Evolutionary conservation across 2,329 filamentous ascomycete genomes (phyloP).

Genomic region (Colletotrichum cereale): DNA sequence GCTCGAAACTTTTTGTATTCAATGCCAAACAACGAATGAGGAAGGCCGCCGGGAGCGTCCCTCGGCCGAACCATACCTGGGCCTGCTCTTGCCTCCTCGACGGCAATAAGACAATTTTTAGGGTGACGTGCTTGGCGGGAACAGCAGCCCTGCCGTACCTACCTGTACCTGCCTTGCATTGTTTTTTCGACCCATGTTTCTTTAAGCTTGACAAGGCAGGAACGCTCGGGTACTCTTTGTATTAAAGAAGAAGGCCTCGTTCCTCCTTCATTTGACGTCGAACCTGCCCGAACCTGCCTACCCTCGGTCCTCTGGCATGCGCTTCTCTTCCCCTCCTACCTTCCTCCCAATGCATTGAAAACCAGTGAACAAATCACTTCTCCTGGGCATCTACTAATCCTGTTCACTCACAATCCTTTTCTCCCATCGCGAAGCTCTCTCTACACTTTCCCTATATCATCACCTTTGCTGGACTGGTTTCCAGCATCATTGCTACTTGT

Average conservation of each 20-base stretch:
- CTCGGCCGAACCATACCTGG: slow-evolving; percentile 23
- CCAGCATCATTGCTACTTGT: slow-evolving; percentile 22
- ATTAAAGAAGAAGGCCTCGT: slow-evolving; percentile 33
- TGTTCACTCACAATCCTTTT: slow-evolving; percentile 38
- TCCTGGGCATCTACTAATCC: slow-evolving; percentile 23
- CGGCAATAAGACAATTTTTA: slow-evolving; percentile 1
- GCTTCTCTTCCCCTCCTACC: slow-evolving; percentile 5
- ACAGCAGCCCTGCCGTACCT: neutral
- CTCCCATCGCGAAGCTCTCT: neutral
- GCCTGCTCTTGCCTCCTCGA: slow-evolving; percentile 19
- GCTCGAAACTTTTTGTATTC: slow-evolving; percentile 34
- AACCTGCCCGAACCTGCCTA: slow-evolving; percentile 8
- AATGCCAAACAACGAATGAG: slow-evolving; percentile 36
- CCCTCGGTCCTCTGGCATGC: slow-evolving; percentile 29
- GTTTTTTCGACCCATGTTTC: slow-evolving; percentile 16
- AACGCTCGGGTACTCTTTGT: slow-evolving; percentile 12
- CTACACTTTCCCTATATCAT: slow-evolving; percentile 21
- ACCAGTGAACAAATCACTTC: slow-evolving; percentile 9
- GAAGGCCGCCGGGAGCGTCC: slow-evolving; percentile 17
- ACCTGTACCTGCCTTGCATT: slow-evolving; percentile 1
- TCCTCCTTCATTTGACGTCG: slow-evolving; percentile 30
- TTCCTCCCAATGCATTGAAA: slow-evolving; percentile 23
- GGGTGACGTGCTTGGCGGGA: slow-evolving; percentile 18
- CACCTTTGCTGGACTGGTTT: slow-evolving; percentile 21
- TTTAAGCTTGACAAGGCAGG: slow-evolving; percentile 19